These are phyloP conservation scores for Fusarium sp. DNA, from an alignment of 2,329 filamentous ascomycete genomes.

Conservation along the genomic window DNA sequence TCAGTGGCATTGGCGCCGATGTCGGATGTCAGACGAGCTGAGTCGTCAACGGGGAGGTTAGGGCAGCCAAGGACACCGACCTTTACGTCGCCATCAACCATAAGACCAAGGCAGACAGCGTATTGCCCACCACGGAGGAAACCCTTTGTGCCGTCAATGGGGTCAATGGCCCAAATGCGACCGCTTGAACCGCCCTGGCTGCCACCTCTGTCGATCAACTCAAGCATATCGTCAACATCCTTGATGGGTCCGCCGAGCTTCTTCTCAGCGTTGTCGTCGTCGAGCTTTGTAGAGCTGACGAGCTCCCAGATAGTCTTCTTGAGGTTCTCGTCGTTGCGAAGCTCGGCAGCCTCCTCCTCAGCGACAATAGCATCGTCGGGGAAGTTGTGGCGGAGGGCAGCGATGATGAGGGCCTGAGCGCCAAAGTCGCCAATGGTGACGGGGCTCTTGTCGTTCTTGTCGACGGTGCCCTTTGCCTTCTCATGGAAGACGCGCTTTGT, in stretches of 20 bases:
- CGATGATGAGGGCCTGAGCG: constrained; percentile 95
- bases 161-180: constrained; percentile 95
- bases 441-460: constrained; percentile 93
- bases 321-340: constrained; percentile 78
- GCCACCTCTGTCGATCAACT: constrained; percentile 75
- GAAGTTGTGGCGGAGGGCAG: constrained; percentile 89
- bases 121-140: constrained; percentile 97
- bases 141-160: constrained; percentile 97
- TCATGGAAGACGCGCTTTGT: constrained; percentile 73
- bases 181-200: constrained; percentile 79
- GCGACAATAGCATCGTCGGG: constrained; percentile 91
- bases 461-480: constrained; percentile 91
- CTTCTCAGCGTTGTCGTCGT: constrained; percentile 69
- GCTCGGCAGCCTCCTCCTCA: constrained; percentile 89
- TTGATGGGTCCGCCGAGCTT: constrained; percentile 76
- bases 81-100: constrained; percentile 93
- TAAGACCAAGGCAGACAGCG: constrained; percentile 90
- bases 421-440: constrained; percentile 99
- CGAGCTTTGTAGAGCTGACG: constrained; percentile 78
- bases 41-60: constrained; percentile 91
- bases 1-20: constrained; percentile 81
- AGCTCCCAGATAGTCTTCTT: constrained; percentile 82
- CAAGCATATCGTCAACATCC: constrained; percentile 74
- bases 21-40: constrained; percentile 68
- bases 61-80: constrained; percentile 96